These are phyloP conservation scores for Microsporum canis DNA, from an alignment of 2,329 filamentous ascomycete species.

Conservation along the genomic window DNA sequence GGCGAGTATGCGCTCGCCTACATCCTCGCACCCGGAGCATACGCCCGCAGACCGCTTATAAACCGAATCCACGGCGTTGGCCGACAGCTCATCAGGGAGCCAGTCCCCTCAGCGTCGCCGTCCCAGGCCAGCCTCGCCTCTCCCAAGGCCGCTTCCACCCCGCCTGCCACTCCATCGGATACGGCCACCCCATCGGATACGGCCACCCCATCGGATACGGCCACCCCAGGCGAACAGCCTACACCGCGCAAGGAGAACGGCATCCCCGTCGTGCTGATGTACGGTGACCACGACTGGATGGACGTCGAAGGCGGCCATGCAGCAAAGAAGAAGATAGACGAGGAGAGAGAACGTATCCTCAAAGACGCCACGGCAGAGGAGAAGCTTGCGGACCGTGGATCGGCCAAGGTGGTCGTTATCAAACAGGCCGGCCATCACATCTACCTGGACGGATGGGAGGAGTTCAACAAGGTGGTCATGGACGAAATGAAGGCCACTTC, in stretches of 20 bases:
- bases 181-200: neutral
- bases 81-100: conserved; percentile 46
- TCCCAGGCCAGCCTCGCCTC: conserved; percentile 11
- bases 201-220: neutral
- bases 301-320: conserved; percentile 77
- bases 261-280: conserved; percentile 82
- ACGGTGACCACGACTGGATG: conserved; percentile 99
- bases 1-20: conserved; percentile 91
- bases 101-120: conserved; percentile 3
- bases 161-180: neutral
- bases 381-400: conserved; percentile 59
- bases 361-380: conserved; percentile 45
- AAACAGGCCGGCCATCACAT: conserved; percentile 59
- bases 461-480: conserved; percentile 56
- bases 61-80: conserved; percentile 77
- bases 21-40: conserved; percentile 84
- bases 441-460: conserved; percentile 58
- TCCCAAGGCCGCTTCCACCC: conserved; percentile 12
- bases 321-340: conserved; percentile 65
- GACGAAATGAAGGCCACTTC: conserved; percentile 56
- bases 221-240: conserved; percentile 6
- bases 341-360: conserved; percentile 51
- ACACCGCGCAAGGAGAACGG: conserved; percentile 46
- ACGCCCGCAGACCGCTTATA: conserved; percentile 77
- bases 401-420: conserved; percentile 71